Evolutionary conservation across 2,329 filamentous ascomycete genomes (phyloP).

Genomic region (Trichoderma afroharzianum): DNA sequence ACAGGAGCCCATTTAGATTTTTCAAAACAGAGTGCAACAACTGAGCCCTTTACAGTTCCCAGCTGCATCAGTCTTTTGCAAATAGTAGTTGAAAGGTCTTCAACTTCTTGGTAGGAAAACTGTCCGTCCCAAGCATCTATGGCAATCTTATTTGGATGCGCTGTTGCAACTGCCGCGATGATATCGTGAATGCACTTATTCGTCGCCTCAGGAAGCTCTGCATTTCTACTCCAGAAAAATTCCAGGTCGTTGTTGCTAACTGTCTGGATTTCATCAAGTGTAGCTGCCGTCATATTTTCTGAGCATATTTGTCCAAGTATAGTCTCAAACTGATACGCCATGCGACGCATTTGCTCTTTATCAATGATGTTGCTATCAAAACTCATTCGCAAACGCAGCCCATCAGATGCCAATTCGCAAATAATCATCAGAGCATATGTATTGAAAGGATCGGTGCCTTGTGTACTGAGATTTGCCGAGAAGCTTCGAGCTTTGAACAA

Average conservation of each 20-base stretch:
- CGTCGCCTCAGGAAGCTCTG: background rate
- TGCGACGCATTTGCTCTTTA: background rate
- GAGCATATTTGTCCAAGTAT: constrained; percentile 2
- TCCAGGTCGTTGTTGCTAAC: background rate
- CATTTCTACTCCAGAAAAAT: background rate
- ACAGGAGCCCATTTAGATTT: constrained; percentile 5
- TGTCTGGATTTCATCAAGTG: background rate
- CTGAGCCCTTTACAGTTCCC: background rate
- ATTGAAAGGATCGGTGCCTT: constrained; percentile 11
- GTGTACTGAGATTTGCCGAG: constrained; percentile 7
- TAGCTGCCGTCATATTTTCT: background rate
- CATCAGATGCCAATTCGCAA: background rate
- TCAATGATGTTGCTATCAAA: constrained; percentile 5
- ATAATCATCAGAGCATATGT: constrained; percentile 11
- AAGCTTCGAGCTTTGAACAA: constrained; percentile 12
- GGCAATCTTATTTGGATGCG: background rate
- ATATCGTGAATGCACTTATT: background rate
- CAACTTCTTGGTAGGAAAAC: constrained; percentile 4
- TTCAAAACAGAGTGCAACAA: constrained; percentile 11
- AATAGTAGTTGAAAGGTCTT: background rate
- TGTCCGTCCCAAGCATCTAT: constrained; percentile 11
- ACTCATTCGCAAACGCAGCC: background rate
- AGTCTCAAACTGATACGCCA: constrained; percentile 9
- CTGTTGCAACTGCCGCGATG: background rate
- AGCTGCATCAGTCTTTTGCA: background rate